Evolutionary conservation across 1,139 yeast species (phyloP).

Genomic region (Taphrina populina): DNA sequence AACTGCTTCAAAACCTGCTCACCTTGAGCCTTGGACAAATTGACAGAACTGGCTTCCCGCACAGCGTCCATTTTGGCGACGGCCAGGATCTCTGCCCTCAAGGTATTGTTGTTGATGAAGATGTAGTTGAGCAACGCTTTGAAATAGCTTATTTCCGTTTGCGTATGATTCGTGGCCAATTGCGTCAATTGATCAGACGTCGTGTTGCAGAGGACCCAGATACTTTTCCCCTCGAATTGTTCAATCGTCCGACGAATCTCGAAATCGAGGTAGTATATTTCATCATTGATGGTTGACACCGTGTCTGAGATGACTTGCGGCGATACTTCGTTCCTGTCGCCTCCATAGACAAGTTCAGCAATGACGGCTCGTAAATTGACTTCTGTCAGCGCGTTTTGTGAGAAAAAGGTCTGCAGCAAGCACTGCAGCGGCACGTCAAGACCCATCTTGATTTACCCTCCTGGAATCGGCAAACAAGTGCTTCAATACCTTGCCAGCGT

Average conservation of each 20-base stretch:
- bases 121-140: conserved; percentile 22
- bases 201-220: conserved; percentile 32
- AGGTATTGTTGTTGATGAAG: conserved; percentile 20
- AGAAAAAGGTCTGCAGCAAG: conserved; percentile 10
- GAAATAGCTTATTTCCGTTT: conserved; percentile 26
- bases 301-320: conserved; percentile 50
- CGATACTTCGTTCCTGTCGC: conserved; percentile 8
- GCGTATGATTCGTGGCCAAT: conserved; percentile 25
- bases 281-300: conserved; percentile 39
- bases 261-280: conserved; percentile 14
- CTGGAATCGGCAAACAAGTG: no score
- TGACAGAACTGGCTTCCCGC: conserved; percentile 2
- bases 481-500: no score
- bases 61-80: conserved; percentile 27
- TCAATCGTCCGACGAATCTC: conserved; percentile 28
- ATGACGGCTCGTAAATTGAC: conserved; percentile 16
- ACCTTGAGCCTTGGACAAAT: conserved; percentile 7
- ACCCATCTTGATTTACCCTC: no score
- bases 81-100: conserved; percentile 14
- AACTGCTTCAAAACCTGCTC: conserved; percentile 20
- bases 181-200: conserved; percentile 29
- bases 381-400: conserved; percentile 14
- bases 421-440: no score
- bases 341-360: conserved; percentile 3
- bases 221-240: conserved; percentile 17